These are phyloP conservation scores for Hyphodiscus sp. DNA, from an alignment of 2,329 filamentous ascomycete genomes.

Conservation along the genomic window DNA sequence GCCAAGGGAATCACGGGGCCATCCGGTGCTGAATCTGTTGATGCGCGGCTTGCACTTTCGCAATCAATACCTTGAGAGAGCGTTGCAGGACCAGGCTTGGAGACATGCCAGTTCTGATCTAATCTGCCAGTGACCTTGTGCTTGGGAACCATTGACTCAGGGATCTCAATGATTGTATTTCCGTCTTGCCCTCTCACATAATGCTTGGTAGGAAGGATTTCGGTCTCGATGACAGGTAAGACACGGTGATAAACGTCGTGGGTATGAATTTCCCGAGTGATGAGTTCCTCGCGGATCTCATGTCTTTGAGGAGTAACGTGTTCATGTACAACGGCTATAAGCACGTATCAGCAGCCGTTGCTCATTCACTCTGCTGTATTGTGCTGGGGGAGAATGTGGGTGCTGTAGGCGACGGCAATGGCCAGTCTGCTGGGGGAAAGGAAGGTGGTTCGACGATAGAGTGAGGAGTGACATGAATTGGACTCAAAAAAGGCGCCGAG, in stretches of 20 bases:
- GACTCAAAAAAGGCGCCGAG: slow-evolving; percentile 3
- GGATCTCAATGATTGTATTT: slow-evolving; percentile 38
- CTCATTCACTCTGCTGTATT: not conserved
- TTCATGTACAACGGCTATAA: slow-evolving; percentile 44
- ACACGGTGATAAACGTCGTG: slow-evolving; percentile 46
- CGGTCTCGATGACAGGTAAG: slow-evolving; percentile 45
- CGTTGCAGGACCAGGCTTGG: not conserved
- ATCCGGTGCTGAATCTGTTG: slow-evolving; percentile 8
- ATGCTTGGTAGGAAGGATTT: slow-evolving; percentile 46
- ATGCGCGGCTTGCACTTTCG: not conserved
- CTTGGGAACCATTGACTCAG: slow-evolving; percentile 35
- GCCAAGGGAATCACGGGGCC: slow-evolving; percentile 11
- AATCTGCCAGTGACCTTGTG: slow-evolving; percentile 8
- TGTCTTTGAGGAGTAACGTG: slow-evolving; percentile 37
- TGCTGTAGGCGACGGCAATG: not conserved
- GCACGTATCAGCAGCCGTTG: slow-evolving; percentile 16
- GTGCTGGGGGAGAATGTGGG: not conserved
- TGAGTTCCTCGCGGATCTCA: slow-evolving; percentile 39
- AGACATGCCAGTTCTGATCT: slow-evolving; percentile 10
- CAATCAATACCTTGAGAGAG: not conserved
- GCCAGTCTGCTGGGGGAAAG: slow-evolving; percentile 6
- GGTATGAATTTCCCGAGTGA: slow-evolving; percentile 48
- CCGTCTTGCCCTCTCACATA: slow-evolving; percentile 33
- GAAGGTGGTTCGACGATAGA: slow-evolving; percentile 7
- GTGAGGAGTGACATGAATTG: slow-evolving; percentile 11